Evolutionary conservation across 2,329 filamentous ascomycete species (phyloP), one percentile per base, ranked within the genome.

Genomic region (Fusarium coffeatum): DNA sequence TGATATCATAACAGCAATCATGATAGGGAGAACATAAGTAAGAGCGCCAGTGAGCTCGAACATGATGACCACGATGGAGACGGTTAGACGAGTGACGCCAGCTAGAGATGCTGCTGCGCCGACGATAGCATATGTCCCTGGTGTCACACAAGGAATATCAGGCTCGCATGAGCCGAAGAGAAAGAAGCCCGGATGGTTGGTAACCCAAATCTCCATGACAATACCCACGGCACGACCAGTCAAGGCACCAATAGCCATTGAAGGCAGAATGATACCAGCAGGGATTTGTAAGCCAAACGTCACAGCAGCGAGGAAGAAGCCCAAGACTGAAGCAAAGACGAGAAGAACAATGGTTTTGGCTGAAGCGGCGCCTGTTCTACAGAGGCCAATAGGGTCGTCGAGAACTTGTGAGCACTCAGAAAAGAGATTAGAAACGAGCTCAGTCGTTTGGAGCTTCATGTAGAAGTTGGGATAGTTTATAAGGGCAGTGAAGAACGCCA

Each of bases 41-140:
- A 99, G 86, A 2, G 96, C 96, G 55, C 96, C 96, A 0, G 96
- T 99, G 59, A 99, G 90, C 83, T 99, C 96, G 77, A 99, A 99
- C 92, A 98, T 98, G 82, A 99, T 99, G 76, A 98, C 96, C 7
- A 99, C 95, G 72, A 99, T 98, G 15, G 94, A 98, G 13, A 98
- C 94, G 0, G 96, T 99, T 90, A 99, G 97, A 72, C 95, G 89
- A 20, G 95, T 98, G 37, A 97, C 93, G 49, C 96, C 96, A 8
- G 93, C 93, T 3, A 99, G 88, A n/a, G 95, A 93, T 6, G 96
- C 94, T 1, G 96, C 95, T 1, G 96, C 96, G 34, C 96, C 96
- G 66, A 99, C 92, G 74, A 99, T 97, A 68, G 96, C 96, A 77
- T 99, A 99, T 3, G 95, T 97, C 16, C 95, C 96, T 1, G 96